Evolutionary conservation across 2,329 filamentous ascomycete species (phyloP).

Genomic region (Ceratocystis lukuohia): DNA sequence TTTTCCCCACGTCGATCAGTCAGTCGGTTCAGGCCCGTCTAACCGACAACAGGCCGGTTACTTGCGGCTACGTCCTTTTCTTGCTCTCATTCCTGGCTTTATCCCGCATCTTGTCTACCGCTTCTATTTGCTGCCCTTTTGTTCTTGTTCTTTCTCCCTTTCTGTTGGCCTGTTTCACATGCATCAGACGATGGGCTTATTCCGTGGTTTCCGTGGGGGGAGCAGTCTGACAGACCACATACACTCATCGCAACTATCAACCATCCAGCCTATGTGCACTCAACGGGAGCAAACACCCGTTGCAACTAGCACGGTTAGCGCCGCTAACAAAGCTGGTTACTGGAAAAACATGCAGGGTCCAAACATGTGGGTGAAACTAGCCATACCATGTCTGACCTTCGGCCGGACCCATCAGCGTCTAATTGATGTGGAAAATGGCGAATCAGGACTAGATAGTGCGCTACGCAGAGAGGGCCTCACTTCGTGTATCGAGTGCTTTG

Average conservation of each 20-base stretch:
- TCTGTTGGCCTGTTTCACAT: background rate
- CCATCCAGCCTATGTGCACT: background rate
- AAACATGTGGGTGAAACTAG: slow-evolving; percentile 15
- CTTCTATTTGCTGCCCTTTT: background rate
- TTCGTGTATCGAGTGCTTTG: slow-evolving; percentile 16
- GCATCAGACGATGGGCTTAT: background rate
- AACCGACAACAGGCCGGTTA: no score
- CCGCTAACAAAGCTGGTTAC: background rate
- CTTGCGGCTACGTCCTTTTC: background rate
- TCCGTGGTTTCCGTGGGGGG: slow-evolving; percentile 1
- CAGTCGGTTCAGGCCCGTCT: no score
- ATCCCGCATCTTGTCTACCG: background rate
- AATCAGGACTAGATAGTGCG: slow-evolving; percentile 14
- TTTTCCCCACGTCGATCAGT: background rate
- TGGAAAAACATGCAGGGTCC: slow-evolving; percentile 14
- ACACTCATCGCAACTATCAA: background rate
- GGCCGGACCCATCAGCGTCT: slow-evolving; percentile 16
- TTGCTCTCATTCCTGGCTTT: background rate
- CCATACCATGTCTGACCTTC: slow-evolving; percentile 17
- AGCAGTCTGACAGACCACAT: background rate
- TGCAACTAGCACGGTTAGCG: background rate
- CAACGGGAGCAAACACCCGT: background rate
- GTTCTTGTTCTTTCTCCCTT: background rate
- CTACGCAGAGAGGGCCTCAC: slow-evolving; percentile 14
- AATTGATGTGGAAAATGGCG: slow-evolving; percentile 17